Conservation (phyloP, 768 basidiomycete genomes). For the Hydnum rufescens region DNA sequence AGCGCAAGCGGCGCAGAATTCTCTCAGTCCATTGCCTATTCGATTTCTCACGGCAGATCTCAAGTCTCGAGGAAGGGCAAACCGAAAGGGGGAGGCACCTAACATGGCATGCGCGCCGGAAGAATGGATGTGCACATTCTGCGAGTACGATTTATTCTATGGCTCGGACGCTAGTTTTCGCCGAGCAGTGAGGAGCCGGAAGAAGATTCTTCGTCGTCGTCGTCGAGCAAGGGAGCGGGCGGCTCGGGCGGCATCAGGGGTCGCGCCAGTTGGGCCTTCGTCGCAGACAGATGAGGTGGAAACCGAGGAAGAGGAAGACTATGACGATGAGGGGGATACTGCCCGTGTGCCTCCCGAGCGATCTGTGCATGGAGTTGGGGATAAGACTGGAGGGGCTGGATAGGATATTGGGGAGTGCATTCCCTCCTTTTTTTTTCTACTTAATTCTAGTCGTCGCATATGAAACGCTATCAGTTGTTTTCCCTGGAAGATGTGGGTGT, state of each 20-base stretch:
- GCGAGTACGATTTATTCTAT: conserved; percentile 84
- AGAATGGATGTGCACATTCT: conserved; percentile 89
- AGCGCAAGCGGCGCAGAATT: conserved; percentile 25
- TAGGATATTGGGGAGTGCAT: too few relatives aligned
- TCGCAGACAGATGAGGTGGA: conserved; percentile 20
- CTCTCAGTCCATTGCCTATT: conserved; percentile 39
- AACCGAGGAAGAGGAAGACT: conserved; percentile 15
- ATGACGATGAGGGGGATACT: conserved; percentile 17
- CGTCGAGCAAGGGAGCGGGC: conserved; percentile 53
- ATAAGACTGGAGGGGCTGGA: too few relatives aligned
- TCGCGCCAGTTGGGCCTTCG: conserved; percentile 2
- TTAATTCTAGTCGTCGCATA: too few relatives aligned
- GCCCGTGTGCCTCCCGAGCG: conserved; percentile 15
- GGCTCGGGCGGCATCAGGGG: conserved; percentile 32
- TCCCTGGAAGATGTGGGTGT: too few relatives aligned
- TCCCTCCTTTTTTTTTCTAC: too few relatives aligned
- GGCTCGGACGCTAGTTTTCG: conserved; percentile 55
- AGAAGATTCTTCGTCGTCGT: conserved; percentile 55
- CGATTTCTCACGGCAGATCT: conserved; percentile 44
- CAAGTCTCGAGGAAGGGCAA: conserved; percentile 5
- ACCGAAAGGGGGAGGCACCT: neutral
- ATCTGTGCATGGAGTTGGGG: too few relatives aligned
- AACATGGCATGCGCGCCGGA: conserved; percentile 39
- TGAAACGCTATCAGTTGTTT: too few relatives aligned
- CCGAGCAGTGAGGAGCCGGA: conserved; percentile 46